Evolutionary conservation across 73 alveolate species (phyloP).

Genomic region (Tetrahymena malaccensis): DNA sequence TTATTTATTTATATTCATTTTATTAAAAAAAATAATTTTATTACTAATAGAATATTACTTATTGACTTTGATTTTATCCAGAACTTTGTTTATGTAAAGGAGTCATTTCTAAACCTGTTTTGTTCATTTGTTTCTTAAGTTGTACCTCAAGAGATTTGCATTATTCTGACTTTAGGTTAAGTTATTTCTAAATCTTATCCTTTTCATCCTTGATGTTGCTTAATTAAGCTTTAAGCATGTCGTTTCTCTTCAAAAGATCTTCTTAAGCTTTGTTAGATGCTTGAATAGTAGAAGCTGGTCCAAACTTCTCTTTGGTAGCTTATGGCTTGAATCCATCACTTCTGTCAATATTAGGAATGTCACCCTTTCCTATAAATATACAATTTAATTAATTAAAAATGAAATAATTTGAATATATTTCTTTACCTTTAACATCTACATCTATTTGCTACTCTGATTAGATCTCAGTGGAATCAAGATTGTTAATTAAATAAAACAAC

Average conservation of each 20-base stretch:
- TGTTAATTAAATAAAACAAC: neutral
- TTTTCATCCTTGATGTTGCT: neutral
- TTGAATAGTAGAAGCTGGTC: neutral
- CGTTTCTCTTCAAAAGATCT: neutral
- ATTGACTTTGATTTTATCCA: neutral
- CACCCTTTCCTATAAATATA: neutral
- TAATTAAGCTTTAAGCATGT: neutral
- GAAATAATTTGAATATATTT: neutral
- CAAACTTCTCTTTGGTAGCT: neutral
- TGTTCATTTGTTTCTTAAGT: neutral
- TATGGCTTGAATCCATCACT: neutral
- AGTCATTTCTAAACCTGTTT: neutral
- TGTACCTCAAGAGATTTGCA: neutral
- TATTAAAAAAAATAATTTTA: neutral
- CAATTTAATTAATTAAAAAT: neutral
- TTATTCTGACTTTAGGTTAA: neutral
- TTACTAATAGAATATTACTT: neutral
- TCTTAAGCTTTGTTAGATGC: neutral
- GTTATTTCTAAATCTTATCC: neutral
- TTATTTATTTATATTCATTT: neutral
- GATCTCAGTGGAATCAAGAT: neutral
- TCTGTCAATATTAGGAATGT: neutral
- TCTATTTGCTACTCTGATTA: neutral
- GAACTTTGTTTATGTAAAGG: neutral
- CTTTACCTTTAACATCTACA: neutral